These are phyloP conservation scores for Colletotrichum lini DNA, from an alignment of 2,329 filamentous ascomycete genomes.

Conservation along the genomic window DNA sequence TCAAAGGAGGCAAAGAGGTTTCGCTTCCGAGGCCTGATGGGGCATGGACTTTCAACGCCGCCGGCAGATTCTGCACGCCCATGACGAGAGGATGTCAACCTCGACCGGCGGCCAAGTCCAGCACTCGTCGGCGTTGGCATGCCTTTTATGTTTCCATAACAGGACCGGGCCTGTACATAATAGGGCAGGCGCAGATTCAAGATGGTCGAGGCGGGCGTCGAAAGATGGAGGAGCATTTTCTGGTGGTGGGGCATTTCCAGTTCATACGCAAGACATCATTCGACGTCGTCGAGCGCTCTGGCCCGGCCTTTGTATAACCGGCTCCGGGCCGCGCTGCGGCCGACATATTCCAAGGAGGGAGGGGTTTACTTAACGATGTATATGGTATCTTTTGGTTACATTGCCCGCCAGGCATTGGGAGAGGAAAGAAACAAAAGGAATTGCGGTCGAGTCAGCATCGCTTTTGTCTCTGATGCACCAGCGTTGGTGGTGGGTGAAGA, in stretches of 20 bases:
- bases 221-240: conserved; percentile 45
- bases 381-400: conserved; percentile 28
- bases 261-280: conserved; percentile 43
- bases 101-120: not conserved
- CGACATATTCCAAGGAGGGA: conserved; percentile 16
- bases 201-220: conserved; percentile 58
- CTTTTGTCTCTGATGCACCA: conserved; percentile 1
- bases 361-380: conserved; percentile 38
- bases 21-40: conserved; percentile 23
- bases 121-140: conserved; percentile 15
- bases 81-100: not conserved
- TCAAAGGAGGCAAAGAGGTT: conserved; percentile 21
- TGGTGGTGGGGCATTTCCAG: conserved; percentile 41
- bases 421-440: conserved; percentile 32
- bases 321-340: conserved; percentile 40
- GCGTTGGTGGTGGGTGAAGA: conserved; percentile 7
- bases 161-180: conserved; percentile 33
- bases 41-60: not conserved
- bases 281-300: conserved; percentile 33
- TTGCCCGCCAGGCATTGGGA: conserved; percentile 24
- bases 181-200: conserved; percentile 72
- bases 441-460: conserved; percentile 27
- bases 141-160: conserved; percentile 27
- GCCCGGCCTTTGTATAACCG: conserved; percentile 33
- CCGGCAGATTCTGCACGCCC: not conserved